Percentiles rank a stretch among this genome's conserved stretches.
phyloP scores from a whole-genome alignment of 257 asterid genomes.

The Mitragyna speciosa region DNA sequence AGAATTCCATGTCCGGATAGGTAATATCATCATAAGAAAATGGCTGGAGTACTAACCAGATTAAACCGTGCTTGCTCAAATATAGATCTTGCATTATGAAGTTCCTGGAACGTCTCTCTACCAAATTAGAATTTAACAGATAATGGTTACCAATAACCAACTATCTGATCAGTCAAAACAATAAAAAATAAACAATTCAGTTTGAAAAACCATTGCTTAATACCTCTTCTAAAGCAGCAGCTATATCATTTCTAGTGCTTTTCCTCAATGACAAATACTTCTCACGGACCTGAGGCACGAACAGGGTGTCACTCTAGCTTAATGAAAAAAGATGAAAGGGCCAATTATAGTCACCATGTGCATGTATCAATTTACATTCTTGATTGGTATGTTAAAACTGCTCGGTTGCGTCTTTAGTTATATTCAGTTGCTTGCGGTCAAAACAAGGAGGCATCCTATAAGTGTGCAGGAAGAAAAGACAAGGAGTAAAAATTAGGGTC shows the following conservation, averaged over 20 bases:
- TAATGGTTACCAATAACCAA: slow-evolving; percentile 59
- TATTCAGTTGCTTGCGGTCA: not conserved
- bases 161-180: slow-evolving; percentile 46
- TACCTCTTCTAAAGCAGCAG: slow-evolving; percentile 87
- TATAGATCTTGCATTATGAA: slow-evolving; percentile 81
- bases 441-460: not conserved
- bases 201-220: slow-evolving; percentile 23
- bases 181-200: slow-evolving; percentile 16
- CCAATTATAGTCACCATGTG: not conserved
- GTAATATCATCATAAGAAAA: not conserved
- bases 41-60: slow-evolving; percentile 45
- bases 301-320: not conserved
- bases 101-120: slow-evolving; percentile 97
- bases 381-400: not conserved
- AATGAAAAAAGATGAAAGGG: not conserved
- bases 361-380: not conserved
- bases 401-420: not conserved
- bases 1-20: not conserved
- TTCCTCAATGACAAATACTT: slow-evolving; percentile 88
- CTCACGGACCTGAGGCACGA: slow-evolving; percentile 76
- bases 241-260: slow-evolving; percentile 87
- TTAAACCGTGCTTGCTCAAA: slow-evolving; percentile 97
- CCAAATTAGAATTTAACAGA: slow-evolving; percentile 75
- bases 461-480: not conserved
- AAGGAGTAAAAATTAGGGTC: not conserved